Evolutionary conservation across 2,329 filamentous ascomycete species (phyloP).

Genomic region (Pezicula rhizophila): DNA sequence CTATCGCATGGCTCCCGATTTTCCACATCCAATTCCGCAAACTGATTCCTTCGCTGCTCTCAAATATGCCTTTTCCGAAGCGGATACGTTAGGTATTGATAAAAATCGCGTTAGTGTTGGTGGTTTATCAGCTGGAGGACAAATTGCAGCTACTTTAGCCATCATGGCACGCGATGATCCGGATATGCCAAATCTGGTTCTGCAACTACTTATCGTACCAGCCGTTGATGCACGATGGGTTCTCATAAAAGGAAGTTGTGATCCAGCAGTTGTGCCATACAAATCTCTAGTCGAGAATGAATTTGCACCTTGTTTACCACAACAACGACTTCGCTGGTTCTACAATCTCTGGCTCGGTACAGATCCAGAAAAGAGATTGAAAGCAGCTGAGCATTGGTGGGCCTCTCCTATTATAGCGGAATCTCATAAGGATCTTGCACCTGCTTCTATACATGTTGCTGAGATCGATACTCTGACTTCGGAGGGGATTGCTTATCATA

Average conservation of each 20-base stretch:
- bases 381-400: constrained; percentile 24
- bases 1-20: constrained; percentile 38
- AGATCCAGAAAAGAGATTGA: constrained; percentile 18
- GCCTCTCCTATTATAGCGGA: constrained; percentile 30
- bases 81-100: constrained; percentile 11
- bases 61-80: constrained; percentile 29
- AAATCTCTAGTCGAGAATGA: constrained; percentile 28
- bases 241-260: constrained; percentile 25
- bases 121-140: constrained; percentile 14
- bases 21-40: constrained; percentile 37
- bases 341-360: constrained; percentile 32
- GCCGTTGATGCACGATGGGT: constrained; percentile 29
- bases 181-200: constrained; percentile 23
- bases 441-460: constrained; percentile 28
- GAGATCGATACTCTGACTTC: constrained; percentile 30
- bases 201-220: constrained; percentile 31
- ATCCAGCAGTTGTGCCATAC: constrained; percentile 24
- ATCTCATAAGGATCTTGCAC: constrained; percentile 28
- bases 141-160: constrained; percentile 13
- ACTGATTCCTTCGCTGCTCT: constrained; percentile 39
- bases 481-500: constrained; percentile 29
- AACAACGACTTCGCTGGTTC: constrained; percentile 30
- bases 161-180: constrained; percentile 15
- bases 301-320: constrained; percentile 29
- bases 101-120: constrained; percentile 10